A percentile compares a stretch with the other conserved stretches of the same genome.
Evolutionary conservation across 1,139 yeast species (phyloP).

Genomic region (Hanseniaspora sp.): DNA sequence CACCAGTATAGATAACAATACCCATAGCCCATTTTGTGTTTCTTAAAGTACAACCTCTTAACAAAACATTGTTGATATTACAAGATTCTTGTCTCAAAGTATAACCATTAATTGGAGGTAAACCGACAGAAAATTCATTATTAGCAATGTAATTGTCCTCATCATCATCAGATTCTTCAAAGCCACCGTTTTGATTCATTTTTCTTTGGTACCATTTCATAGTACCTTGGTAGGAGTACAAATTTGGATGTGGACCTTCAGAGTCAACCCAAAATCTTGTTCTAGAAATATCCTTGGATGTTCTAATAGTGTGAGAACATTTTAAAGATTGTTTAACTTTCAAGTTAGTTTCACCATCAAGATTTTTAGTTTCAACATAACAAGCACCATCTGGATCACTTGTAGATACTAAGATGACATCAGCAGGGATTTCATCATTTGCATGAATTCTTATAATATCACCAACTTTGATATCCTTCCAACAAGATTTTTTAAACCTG

Average conservation of each 20-base stretch:
- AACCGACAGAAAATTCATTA: slow-evolving; percentile 15
- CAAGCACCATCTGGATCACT: slow-evolving; percentile 86
- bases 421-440: slow-evolving; percentile 92
- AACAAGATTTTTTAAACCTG: slow-evolving; percentile 55
- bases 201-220: slow-evolving; percentile 29
- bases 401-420: slow-evolving; percentile 64
- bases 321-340: slow-evolving; percentile 67
- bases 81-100: slow-evolving; percentile 50
- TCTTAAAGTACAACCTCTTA: slow-evolving; percentile 85
- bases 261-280: slow-evolving; percentile 77
- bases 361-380: slow-evolving; percentile 83
- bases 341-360: slow-evolving; percentile 93
- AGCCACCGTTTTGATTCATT: neutral
- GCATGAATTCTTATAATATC: slow-evolving; percentile 74
- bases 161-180: slow-evolving; percentile 17
- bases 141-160: slow-evolving; percentile 19
- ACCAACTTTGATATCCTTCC: slow-evolving; percentile 88
- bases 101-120: slow-evolving; percentile 21
- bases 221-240: slow-evolving; percentile 74
- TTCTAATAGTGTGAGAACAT: slow-evolving; percentile 55
- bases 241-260: slow-evolving; percentile 77
- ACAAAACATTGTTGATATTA: slow-evolving; percentile 62
- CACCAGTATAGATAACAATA: slow-evolving; percentile 77
- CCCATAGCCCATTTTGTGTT: slow-evolving; percentile 94
- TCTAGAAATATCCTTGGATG: slow-evolving; percentile 60